Percentiles rank a stretch among this genome's conserved stretches.
These are phyloP conservation scores for Ceratocystis lukuohia DNA, from an alignment of 2,329 filamentous ascomycete species.

Conservation along the genomic window DNA sequence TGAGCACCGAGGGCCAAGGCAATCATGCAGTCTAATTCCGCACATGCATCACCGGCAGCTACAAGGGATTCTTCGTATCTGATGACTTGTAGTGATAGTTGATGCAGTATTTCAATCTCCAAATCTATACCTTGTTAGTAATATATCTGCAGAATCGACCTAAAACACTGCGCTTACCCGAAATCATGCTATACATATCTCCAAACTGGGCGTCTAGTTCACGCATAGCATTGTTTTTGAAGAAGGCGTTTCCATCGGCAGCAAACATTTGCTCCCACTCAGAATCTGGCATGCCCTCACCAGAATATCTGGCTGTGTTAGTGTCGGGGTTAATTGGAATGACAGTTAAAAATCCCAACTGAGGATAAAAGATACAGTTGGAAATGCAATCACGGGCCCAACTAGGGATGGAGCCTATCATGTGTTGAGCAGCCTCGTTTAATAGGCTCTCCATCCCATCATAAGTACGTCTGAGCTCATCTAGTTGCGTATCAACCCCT, in stretches of 20 bases:
- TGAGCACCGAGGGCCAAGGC: conserved; percentile 67
- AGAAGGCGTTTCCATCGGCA: conserved; percentile 60
- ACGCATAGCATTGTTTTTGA: conserved; percentile 71
- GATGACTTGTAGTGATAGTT: conserved; percentile 57
- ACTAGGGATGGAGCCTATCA: conserved; percentile 50
- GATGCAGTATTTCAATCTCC: conserved; percentile 79
- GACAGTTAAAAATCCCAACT: conserved; percentile 77
- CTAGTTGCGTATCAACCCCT: conserved; percentile 61
- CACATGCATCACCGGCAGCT: conserved; percentile 63
- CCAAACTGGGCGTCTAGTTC: conserved; percentile 72
- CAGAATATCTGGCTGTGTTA: conserved; percentile 44
- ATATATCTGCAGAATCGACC: not conserved
- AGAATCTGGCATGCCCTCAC: conserved; percentile 43
- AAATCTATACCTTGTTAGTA: conserved; percentile 41
- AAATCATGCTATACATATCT: conserved; percentile 73
- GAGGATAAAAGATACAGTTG: conserved; percentile 82
- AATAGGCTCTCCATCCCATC: conserved; percentile 65
- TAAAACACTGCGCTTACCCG: conserved; percentile 41
- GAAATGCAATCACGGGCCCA: conserved; percentile 40
- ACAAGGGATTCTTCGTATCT: conserved; percentile 53
- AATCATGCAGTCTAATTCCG: conserved; percentile 74
- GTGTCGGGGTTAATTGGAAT: conserved; percentile 44
- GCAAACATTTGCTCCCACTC: conserved; percentile 68
- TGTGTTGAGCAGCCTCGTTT: conserved; percentile 48
- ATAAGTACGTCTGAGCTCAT: conserved; percentile 64